These are phyloP conservation scores for Coniochaeta sp. DNA, from an alignment of 2,329 filamentous ascomycete species.

Conservation along the genomic window DNA sequence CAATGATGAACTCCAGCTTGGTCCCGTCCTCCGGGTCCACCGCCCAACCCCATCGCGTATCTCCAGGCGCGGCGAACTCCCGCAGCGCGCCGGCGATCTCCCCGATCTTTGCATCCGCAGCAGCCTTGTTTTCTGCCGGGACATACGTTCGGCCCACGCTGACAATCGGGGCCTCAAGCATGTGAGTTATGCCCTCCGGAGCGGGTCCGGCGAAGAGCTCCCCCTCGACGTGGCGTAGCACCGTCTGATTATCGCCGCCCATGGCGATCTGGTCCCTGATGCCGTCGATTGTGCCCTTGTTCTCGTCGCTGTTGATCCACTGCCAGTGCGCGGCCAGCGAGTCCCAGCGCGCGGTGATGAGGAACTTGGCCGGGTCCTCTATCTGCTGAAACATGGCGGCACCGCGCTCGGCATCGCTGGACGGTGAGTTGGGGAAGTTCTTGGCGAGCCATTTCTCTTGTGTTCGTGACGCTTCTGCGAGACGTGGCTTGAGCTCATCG, in stretches of 20 bases:
- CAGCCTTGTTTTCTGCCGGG: slow-evolving; percentile 18
- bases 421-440: slow-evolving; percentile 24
- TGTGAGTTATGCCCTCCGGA: slow-evolving; percentile 3
- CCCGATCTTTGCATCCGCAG: slow-evolving; percentile 25
- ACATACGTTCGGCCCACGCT: slow-evolving; percentile 27
- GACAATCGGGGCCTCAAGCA: slow-evolving; percentile 25
- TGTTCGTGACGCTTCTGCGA: slow-evolving; percentile 22
- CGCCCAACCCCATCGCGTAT: slow-evolving; percentile 31
- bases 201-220: slow-evolving; percentile 14
- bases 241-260: slow-evolving; percentile 14
- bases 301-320: slow-evolving; percentile 36
- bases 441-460: slow-evolving; percentile 32
- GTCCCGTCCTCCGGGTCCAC: slow-evolving; percentile 27
- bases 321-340: slow-evolving; percentile 29
- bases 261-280: slow-evolving; percentile 24
- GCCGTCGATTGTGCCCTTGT: slow-evolving; percentile 24
- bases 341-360: slow-evolving; percentile 38
- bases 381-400: slow-evolving; percentile 24
- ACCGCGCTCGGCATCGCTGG: slow-evolving; percentile 25
- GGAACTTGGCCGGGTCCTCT: slow-evolving; percentile 26
- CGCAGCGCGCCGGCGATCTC: slow-evolving; percentile 22
- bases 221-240: slow-evolving; percentile 33
- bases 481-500: slow-evolving; percentile 21
- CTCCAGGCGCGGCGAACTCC: slow-evolving; percentile 19
- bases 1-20: slow-evolving; percentile 31